Evolutionary conservation across 2,329 filamentous ascomycete species (phyloP), one percentile per base, ranked within the genome.

Genomic region (Hymenoscyphus occultus): DNA sequence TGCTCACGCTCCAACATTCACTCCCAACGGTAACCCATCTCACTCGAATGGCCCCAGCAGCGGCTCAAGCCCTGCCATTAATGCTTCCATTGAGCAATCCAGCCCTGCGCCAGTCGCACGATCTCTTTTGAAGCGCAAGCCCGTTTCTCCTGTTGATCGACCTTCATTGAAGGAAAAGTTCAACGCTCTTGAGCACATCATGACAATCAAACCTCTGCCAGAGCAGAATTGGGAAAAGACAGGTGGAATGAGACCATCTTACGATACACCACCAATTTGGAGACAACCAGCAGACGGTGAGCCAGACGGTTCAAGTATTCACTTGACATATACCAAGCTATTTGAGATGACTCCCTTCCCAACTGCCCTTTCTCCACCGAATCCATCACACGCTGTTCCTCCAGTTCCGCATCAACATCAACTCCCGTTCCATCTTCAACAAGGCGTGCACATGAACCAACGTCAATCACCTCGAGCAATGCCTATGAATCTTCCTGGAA

Each of bases 241-340:
- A 73, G 89, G 88, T 58, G 93, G 92, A n/a, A 85, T 97, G 62
- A 90, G 90, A 45, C 90, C 90, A 35, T 88, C 94, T 3, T 97
- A 90, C 77, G 89, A 92, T 71, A 98, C 95, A 1, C 81, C 83
- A 12, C 93, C 93, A 0, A 93, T 90, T 0, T 99, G 95, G 94
- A 88, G 90, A 67, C 86, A 88, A 66, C 79, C 87, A 31, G 80
- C 86, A 59, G 87, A 88, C 22, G 90, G 92, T 69, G 82, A 85
- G 56, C 91, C 96, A 69, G 91, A 90, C 72, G 74, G 87, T 42
- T 87, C 86, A 1, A 86, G 84, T 1, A 88, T 88, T 82, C 81
- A 79, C 68, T 73, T 87, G 73, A 91, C 86, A 0, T 96, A 93
- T 76, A 85, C 86, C 60, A 86, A 94, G 71, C 87, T 91, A 73